Evolutionary conservation across 305 asterid species (phyloP).

Genomic region (Solanum hybrid): DNA sequence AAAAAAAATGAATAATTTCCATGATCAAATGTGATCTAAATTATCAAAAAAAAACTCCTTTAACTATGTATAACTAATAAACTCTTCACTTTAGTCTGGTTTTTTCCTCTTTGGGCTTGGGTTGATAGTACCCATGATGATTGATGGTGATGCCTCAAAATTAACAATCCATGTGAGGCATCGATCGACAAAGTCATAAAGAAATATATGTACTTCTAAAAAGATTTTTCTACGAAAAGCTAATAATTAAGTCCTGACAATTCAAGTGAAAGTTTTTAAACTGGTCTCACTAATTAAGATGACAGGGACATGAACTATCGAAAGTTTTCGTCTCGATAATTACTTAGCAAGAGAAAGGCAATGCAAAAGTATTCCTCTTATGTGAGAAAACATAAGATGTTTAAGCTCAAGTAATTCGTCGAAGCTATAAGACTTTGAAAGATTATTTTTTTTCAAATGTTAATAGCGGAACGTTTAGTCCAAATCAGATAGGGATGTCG

Average conservation of each 20-base stretch:
- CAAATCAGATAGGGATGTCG: too few species aligned
- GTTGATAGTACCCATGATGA: neutral
- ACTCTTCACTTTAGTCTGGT: neutral
- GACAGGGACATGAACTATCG: neutral
- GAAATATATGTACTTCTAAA: too few species aligned
- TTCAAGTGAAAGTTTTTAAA: neutral
- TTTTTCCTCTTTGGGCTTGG: neutral
- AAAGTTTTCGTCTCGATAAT: neutral
- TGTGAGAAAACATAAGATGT: neutral
- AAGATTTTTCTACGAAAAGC: too few species aligned
- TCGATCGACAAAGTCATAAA: neutral
- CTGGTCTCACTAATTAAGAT: too few species aligned
- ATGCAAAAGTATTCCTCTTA: neutral
- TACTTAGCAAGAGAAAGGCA: neutral
- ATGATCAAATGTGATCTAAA: neutral
- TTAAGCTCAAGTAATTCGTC: too few species aligned
- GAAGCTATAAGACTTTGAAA: too few species aligned
- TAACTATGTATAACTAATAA: neutral
- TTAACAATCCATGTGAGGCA: neutral
- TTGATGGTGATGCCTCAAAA: neutral
- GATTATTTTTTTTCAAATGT: too few species aligned
- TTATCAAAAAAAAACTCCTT: neutral
- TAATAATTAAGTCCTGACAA: neutral
- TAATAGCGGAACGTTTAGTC: too few species aligned
- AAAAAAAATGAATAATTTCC: neutral